These are phyloP conservation scores for Warburgia ugandensis DNA, from an alignment of 164 flowering plant species.

Conservation along the genomic window DNA sequence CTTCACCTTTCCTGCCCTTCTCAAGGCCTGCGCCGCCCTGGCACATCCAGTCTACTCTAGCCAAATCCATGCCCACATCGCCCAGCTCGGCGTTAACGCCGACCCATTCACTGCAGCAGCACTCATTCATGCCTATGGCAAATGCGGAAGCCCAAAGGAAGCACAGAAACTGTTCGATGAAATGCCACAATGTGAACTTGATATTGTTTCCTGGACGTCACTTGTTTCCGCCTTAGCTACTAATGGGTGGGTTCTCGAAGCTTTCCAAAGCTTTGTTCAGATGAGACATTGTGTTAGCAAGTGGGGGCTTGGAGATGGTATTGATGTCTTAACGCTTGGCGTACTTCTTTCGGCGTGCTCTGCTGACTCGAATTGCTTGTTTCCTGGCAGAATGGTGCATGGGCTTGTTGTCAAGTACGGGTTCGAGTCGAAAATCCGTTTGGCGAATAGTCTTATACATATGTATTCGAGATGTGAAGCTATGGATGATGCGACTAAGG, in stretches of 20 bases:
- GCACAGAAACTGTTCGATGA: conserved; percentile 20
- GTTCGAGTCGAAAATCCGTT: conserved; percentile 12
- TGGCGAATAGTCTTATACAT: conserved; percentile 19
- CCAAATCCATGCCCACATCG: conserved; percentile 17
- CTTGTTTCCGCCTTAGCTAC: conserved; percentile 14
- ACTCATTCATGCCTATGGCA: conserved; percentile 18
- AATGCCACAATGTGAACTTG: conserved; percentile 13
- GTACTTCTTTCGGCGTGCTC: conserved; percentile 14
- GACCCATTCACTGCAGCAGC: conserved; percentile 14
- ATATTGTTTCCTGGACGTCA: conserved; percentile 22
- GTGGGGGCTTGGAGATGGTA: conserved; percentile 1
- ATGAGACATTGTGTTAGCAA: conserved; percentile 11
- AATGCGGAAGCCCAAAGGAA: conserved; percentile 5
- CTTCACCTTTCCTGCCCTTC: conserved; percentile 23
- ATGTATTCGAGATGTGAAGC: conserved; percentile 15
- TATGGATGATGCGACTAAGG: conserved; percentile 8
- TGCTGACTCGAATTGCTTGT: conserved; percentile 7
- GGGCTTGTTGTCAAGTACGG: conserved; percentile 16
- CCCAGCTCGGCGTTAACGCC: conserved; percentile 11
- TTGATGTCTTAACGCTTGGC: conserved; percentile 13
- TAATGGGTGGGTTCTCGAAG: conserved; percentile 5
- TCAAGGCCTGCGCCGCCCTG: conserved; percentile 20
- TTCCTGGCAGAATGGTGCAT: conserved; percentile 11
- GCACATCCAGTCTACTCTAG: neutral
- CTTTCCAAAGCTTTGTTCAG: conserved; percentile 9